Evolutionary conservation across 345 rosid species (phyloP).

Genomic region (Heritiera littoralis): DNA sequence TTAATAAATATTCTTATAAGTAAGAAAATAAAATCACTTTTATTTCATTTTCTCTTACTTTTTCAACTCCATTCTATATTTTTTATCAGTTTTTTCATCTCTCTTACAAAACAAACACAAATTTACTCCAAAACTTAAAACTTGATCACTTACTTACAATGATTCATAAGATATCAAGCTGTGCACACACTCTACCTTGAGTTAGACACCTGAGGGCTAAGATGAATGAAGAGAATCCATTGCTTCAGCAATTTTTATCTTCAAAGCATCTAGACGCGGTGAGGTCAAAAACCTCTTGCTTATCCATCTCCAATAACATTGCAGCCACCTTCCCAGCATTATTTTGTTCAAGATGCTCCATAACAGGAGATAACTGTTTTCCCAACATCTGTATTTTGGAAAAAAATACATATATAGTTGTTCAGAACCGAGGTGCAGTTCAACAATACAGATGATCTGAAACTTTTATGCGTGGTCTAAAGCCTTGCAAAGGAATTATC

Average conservation of each 20-base stretch:
- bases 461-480: neutral
- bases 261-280: constrained; percentile 22
- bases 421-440: neutral
- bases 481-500: constrained; percentile 10
- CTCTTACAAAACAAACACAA: no score
- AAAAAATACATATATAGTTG: neutral
- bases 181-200: no score
- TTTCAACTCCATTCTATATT: no score
- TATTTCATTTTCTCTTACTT: no score
- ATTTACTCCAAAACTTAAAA: no score
- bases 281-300: constrained; percentile 18
- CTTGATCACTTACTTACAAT: no score
- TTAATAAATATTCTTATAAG: no score
- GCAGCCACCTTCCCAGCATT: constrained; percentile 19
- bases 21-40: no score
- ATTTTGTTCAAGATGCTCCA: constrained; percentile 18
- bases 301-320: constrained; percentile 26
- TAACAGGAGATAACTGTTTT: neutral
- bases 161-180: no score
- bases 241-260: constrained; percentile 18
- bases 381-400: constrained; percentile 24
- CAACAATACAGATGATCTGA: neutral
- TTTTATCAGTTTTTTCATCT: no score
- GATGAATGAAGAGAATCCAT: constrained; percentile 23
- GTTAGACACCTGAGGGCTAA: neutral